phyloP scores from a whole-genome alignment of 1,284 basidiomycete genomes.

The Coriolopsis trogii region DNA sequence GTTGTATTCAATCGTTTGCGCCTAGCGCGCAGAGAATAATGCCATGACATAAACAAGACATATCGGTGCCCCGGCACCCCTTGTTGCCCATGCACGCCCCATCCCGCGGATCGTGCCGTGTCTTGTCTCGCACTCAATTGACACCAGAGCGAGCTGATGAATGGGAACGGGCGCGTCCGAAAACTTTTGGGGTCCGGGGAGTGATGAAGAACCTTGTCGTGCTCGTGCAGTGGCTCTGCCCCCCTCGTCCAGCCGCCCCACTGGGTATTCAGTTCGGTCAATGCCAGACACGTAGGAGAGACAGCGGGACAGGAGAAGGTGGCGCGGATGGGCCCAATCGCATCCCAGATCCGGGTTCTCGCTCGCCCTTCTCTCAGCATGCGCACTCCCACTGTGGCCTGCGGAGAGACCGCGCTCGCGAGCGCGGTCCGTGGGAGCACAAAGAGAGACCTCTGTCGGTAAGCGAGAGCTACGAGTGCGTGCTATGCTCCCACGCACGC shows the following conservation, averaged over 20 bases:
- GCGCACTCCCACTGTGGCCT: too few relatives aligned
- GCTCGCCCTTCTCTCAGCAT: too few relatives aligned
- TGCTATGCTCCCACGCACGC: conserved; percentile 13
- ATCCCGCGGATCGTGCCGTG: conserved; percentile 3
- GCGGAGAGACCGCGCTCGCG: too few relatives aligned
- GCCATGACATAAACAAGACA: too few relatives aligned
- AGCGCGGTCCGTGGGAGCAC: too few relatives aligned
- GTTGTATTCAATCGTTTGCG: too few relatives aligned
- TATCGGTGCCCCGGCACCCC: neutral
- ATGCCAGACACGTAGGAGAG: too few relatives aligned
- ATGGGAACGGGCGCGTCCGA: conserved; percentile 10
- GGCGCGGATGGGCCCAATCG: neutral
- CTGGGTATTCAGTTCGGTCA: too few relatives aligned
- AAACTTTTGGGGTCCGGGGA: conserved; percentile 25
- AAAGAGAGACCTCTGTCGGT: too few relatives aligned
- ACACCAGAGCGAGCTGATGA: conserved; percentile 11
- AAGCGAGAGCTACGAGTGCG: too few relatives aligned
- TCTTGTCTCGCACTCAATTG: conserved; percentile 14
- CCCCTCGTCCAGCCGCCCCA: neutral
- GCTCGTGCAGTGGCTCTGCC: neutral
- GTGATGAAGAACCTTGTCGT: conserved; percentile 28
- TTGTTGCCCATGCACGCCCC: neutral
- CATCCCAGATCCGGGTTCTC: neutral
- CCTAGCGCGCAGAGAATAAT: too few relatives aligned
- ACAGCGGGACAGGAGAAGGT: neutral